phyloP scores from a whole-genome alignment of 306 rosid species.

The Trifolium dubium region DNA sequence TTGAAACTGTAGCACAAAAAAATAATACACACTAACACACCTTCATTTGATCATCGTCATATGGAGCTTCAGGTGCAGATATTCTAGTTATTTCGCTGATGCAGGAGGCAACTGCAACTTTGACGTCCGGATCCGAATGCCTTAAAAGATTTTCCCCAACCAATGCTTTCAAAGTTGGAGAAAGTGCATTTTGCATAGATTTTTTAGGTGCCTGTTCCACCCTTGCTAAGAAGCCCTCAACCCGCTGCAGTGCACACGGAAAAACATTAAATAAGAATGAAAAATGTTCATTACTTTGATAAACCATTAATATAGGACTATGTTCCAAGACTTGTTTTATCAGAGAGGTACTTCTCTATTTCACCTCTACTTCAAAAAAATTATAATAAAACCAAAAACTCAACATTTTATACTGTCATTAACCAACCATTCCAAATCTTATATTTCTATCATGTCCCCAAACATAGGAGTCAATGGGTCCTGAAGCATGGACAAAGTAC shows the following conservation, averaged over 20 bases:
- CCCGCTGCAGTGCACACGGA: conserved; percentile 54
- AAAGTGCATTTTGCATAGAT: conserved; percentile 77
- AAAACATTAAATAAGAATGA: conserved; percentile 14
- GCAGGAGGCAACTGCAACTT: conserved; percentile 89
- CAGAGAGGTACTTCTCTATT: neutral
- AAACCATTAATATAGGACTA: conserved; percentile 1
- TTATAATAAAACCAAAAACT: neutral
- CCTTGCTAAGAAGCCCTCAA: conserved; percentile 63
- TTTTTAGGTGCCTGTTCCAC: conserved; percentile 84
- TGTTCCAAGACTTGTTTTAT: neutral
- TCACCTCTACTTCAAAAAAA: neutral
- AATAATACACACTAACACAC: conserved; percentile 57
- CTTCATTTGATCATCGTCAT: conserved; percentile 94
- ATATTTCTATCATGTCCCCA: neutral
- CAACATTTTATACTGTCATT: neutral
- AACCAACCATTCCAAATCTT: conserved; percentile 10
- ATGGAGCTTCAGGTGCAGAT: conserved; percentile 96
- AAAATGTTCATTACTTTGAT: neutral
- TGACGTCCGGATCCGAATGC: conserved; percentile 77
- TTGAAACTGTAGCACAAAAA: neutral
- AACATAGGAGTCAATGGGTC: neutral
- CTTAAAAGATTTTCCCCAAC: conserved; percentile 59
- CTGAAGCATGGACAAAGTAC: neutral
- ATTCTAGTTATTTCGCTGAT: conserved; percentile 93
- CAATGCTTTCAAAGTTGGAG: conserved; percentile 77